Conservation (phyloP, 352 stramenopile species). For the Globisporangium rhizosaccharum region DNA sequence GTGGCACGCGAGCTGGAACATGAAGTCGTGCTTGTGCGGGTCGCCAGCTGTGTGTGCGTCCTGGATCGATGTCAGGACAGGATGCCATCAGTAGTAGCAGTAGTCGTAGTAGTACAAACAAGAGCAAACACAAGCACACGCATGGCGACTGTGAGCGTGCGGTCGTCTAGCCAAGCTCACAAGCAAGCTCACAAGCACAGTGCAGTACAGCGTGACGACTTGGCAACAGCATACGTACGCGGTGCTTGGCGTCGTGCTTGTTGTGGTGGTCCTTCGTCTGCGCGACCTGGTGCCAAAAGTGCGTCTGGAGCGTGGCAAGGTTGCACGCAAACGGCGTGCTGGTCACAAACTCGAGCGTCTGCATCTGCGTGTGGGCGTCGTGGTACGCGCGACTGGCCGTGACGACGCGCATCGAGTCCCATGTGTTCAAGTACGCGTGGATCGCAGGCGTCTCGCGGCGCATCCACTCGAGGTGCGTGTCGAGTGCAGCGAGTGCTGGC, state of each 20-base stretch:
- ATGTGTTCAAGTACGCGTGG: neutral
- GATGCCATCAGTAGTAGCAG: no score
- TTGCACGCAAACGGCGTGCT: slow-evolving; percentile 1
- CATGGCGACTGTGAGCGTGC: no score
- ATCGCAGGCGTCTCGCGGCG: neutral
- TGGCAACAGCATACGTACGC: no score
- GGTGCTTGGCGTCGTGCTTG: neutral
- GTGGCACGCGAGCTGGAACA: neutral
- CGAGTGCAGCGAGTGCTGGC: neutral
- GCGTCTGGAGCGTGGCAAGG: neutral
- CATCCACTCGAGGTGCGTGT: neutral
- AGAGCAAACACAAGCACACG: neutral
- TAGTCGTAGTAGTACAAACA: neutral
- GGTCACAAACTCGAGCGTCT: slow-evolving; percentile 9
- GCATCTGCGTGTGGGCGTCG: neutral
- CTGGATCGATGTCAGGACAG: no score
- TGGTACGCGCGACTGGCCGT: slow-evolving; percentile 9
- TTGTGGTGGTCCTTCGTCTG: neutral
- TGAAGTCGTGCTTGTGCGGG: slow-evolving; percentile 2
- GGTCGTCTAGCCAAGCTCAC: neutral
- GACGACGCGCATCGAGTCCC: slow-evolving; percentile 1
- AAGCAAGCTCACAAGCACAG: no score
- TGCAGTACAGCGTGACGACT: no score
- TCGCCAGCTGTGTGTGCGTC: no score
- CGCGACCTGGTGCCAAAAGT: neutral